Base-by-base conservation (phyloP, 2,329 filamentous ascomycete genomes). In the Nothophaeocryptopus gaeumannii region DNA sequence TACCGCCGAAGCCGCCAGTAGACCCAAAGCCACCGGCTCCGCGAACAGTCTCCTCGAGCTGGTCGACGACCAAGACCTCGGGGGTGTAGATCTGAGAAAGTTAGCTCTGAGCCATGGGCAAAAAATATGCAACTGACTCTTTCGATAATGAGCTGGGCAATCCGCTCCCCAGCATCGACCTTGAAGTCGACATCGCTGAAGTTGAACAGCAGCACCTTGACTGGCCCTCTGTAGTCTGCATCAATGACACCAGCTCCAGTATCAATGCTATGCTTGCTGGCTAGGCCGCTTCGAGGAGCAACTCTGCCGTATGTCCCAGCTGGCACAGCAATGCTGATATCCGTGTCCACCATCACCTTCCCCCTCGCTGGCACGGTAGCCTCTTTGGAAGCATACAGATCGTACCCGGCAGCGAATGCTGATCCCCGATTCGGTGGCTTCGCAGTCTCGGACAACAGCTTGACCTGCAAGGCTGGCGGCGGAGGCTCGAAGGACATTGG, bases 201-300 rank as follows among this genome's bases (percentile, higher is more conserved):
- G 75, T 99, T 99, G 72, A 97, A 97, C 45, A 99, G 81, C 59
- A 99, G 79, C 20, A 99, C 87, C 77, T 95, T 96, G 64, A 99
- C 86, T 60, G 88, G 88, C 14, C 93, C 93, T 32, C 93, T 82
- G 76, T 99, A 99, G 72, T 99, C 93, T 31, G 92, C 91, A 71
- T 99, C 93, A 63, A 99, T 97, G 58, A 99, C 93, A 47, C 93
- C 93, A 0, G 93, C 93, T 55, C 95, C 90, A 0, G 88, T 93
- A 70, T 96, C 90, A 69, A 99, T 97, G 73, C 91, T 93, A 75
- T 97, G 84, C 76, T 99, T 99, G 53, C 55, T 65, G 47, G 58
- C 63, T 51, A 62, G 52, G 32, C 57, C 63, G 50, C 61, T 66
- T 38, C 61, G 33, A 37, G 61, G 62, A 7, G 61, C 63, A 5